Evolutionary conservation across 2,329 filamentous ascomycete species (phyloP), one percentile per base, ranked within the genome.

Genomic region (Colletotrichum sp.): DNA sequence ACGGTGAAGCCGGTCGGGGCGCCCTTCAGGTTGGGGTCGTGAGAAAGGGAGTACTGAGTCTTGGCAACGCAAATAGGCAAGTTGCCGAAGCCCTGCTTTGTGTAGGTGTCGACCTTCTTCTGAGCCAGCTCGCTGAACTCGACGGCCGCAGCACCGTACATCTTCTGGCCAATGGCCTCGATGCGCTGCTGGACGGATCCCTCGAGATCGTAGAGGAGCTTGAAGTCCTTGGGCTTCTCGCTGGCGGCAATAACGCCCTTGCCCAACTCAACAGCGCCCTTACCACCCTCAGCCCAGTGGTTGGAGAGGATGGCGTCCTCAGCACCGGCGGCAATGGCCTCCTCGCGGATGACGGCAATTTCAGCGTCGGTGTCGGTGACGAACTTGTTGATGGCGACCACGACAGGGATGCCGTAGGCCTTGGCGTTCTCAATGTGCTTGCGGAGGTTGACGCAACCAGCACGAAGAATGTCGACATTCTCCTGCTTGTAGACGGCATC

Each of bases 301-400:
- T 98, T 98, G 16, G 97, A 94, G 65, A 96, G 90, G 80, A 99
- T 95, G 68, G 97, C 97, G 82, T 98, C 96, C 83, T 98, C 95
- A 18, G 97, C 97, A 74, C 97, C 97, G 6, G 97, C 97, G 64
- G 95, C 93, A 77, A 98, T 92, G 61, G 97, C 94, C 84, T 98
- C 96, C 84, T 99, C 96, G 73, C 94, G 93, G 80, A 99, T 93
- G 77, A 97, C 94, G 48, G 94, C 92, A 77, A 98, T 94, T 84
- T 99, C 97, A 70, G 96, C 96, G 16, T 96, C 94, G 3, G 96
- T 98, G 83, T 99, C 97, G 8, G 96, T 98, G 77, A 94, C 91
- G 84, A 99, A 98, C 85, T 94, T 95, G 90, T 99, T 99, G 89
- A 99, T 97, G 68, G 96, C 97, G 16, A 99, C 96, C 18, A 99